A percentile compares a stretch with the other conserved stretches of the same genome.
These are phyloP conservation scores for Epichloe bromicola DNA, from an alignment of 2,329 filamentous ascomycete species.

Conservation along the genomic window DNA sequence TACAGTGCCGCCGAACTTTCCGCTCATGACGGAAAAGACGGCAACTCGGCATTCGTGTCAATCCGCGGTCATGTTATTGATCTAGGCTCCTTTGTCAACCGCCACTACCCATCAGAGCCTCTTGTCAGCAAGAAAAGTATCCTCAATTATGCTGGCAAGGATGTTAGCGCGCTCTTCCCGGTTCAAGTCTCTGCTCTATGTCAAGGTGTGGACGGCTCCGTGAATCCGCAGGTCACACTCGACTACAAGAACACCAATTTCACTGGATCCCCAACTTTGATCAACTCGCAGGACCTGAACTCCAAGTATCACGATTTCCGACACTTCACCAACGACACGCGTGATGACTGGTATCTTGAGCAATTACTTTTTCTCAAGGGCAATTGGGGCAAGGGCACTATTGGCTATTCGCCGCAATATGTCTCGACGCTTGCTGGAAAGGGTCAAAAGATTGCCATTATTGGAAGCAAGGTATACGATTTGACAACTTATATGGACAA, in stretches of 20 bases:
- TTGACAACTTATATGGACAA: constrained; percentile 71
- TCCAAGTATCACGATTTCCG: constrained; percentile 87
- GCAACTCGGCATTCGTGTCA: constrained; percentile 52
- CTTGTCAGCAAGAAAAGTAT: constrained; percentile 47
- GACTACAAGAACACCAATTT: constrained; percentile 72
- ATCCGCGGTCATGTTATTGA: constrained; percentile 88
- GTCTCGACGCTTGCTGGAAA: constrained; percentile 55
- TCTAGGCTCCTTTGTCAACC: constrained; percentile 56
- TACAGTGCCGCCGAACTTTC: constrained; percentile 68
- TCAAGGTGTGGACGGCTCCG: constrained; percentile 53
- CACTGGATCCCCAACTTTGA: constrained; percentile 50
- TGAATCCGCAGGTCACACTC: constrained; percentile 63
- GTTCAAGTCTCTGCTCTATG: constrained; percentile 90
- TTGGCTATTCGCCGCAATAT: constrained; percentile 73
- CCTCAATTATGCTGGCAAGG: constrained; percentile 71
- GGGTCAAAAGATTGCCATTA: constrained; percentile 58
- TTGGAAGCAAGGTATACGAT: constrained; percentile 75
- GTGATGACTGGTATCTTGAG: constrained; percentile 86
- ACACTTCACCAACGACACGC: constrained; percentile 64
- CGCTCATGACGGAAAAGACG: constrained; percentile 57
- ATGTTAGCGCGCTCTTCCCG: constrained; percentile 83
- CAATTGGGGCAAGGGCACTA: constrained; percentile 72
- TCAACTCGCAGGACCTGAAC: constrained; percentile 58
- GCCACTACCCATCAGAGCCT: constrained; percentile 52
- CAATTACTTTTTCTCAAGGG: constrained; percentile 66